Conservation (phyloP, 2,329 filamentous ascomycete genomes). For the Exophiala alcalophila region DNA sequence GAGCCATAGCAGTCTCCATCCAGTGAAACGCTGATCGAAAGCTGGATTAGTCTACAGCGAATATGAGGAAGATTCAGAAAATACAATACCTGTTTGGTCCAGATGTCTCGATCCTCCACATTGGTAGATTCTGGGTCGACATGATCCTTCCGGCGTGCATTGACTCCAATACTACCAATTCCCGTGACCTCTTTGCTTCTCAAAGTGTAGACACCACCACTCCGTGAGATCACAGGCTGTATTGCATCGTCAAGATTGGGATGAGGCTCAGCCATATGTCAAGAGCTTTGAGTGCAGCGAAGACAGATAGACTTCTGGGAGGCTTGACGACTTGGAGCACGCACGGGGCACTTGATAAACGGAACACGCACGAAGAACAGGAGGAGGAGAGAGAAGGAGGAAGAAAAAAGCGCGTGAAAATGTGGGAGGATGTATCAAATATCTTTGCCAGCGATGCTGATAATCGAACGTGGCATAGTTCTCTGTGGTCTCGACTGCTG, state of each 20-base stretch:
- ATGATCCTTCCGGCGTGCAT: not conserved
- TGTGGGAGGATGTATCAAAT: not conserved
- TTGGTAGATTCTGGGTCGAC: constrained; percentile 2
- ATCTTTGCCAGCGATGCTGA: not conserved
- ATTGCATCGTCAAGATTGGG: constrained; percentile 9
- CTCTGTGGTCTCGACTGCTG: not conserved
- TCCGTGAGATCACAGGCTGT: constrained; percentile 9
- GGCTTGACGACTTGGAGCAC: not conserved
- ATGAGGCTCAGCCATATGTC: constrained; percentile 3
- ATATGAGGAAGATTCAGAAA: not conserved
- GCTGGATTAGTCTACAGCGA: not conserved
- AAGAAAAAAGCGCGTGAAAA: not conserved
- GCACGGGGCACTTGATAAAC: not conserved
- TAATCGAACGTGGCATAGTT: not conserved
- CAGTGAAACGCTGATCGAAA: constrained; percentile 34
- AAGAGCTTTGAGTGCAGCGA: not conserved
- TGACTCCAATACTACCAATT: constrained; percentile 10
- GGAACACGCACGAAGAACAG: not conserved
- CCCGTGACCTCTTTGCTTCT: constrained; percentile 11
- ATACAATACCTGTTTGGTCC: constrained; percentile 9
- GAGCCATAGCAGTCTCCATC: constrained; percentile 37
- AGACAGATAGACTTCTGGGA: not conserved
- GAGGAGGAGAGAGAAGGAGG: not conserved
- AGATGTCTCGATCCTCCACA: constrained; percentile 8
- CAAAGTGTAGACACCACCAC: constrained; percentile 11